Evolutionary conservation across 495 filamentous ascomycete genomes (phyloP), one percentile per base, ranked within the genome.

Genomic region (Hapsidospora chrysogenum): DNA sequence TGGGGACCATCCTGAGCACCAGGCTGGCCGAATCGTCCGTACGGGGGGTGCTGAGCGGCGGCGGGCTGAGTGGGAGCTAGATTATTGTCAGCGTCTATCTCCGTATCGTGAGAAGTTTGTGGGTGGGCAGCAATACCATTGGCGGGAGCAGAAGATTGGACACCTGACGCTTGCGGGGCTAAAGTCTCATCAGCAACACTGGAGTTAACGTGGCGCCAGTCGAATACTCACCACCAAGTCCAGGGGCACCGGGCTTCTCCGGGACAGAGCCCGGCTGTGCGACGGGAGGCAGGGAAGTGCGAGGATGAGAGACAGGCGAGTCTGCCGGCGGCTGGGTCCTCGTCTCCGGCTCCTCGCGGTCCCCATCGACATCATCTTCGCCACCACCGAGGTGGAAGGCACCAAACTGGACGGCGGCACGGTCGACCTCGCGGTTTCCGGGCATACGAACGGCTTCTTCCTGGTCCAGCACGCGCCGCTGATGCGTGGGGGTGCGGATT

Each of bases 401-500:
- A 34, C 89, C 89, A 55, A 99, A 99, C 51, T 96, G 92, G 28
- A 99, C 84, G n/a, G 85, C 78, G 32, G 86, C 71, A 35, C 84
- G 76, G 51, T 94, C 85, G 7, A 97, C 82, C 26, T 85, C 85
- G 46, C 92, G 85, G 56, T 95, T 94, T n/a, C 84, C 85, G 20
- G 89, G 89, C 89, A 99, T 96, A 33, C 94, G 81, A 23, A 99
- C 89, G 13, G 86, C 83, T 53, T 99, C 92, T 49, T 87, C 85
- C 48, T 99, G 89, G 42, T 95, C 85, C 46, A 92, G 66, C 28
- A 93, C 68, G 41, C 82, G 76, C 18, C 86, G 75, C 50, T 86
- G 75, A 48, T 76, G 80, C 45, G 76, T 81, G 20, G 84, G 68
- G 18, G 76, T 75, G 29, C 86, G 75, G 28, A 56, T 55, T 29